Conservation (phyloP, 2,329 filamentous ascomycete genomes). For the Microcyclospora pomicola region DNA sequence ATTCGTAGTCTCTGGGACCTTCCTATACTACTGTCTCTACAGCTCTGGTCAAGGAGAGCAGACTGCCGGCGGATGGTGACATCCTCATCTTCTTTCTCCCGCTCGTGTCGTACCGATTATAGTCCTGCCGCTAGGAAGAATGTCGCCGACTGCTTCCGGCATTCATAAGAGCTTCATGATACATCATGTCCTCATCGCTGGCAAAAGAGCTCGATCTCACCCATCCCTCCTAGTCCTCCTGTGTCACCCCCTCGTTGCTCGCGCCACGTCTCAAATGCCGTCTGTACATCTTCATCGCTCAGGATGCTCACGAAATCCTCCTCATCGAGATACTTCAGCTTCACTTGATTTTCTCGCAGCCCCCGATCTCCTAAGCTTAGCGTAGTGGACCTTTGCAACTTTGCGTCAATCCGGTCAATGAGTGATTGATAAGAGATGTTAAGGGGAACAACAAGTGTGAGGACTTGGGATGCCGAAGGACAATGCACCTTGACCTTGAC, state of each 20-base stretch:
- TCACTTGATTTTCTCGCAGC: conserved; percentile 42
- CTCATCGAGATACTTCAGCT: conserved; percentile 83
- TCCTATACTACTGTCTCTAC: no score
- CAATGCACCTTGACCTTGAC: conserved; percentile 94
- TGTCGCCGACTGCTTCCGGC: no score
- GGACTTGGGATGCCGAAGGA: conserved; percentile 62
- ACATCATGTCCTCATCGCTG: conserved; percentile 28
- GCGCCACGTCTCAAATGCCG: conserved; percentile 88
- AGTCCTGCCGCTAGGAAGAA: no score
- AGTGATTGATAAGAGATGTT: conserved; percentile 91
- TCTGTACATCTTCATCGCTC: conserved; percentile 90
- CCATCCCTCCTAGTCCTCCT: conserved; percentile 40
- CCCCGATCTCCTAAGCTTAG: conserved; percentile 65
- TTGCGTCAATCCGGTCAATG: conserved; percentile 90
- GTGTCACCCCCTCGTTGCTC: conserved; percentile 45
- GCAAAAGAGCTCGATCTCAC: conserved; percentile 83
- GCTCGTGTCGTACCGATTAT: no score
- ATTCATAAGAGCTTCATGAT: no score
- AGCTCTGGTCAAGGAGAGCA: no score
- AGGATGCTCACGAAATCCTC: conserved; percentile 88
- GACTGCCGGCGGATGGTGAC: no score
- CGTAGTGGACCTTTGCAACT: conserved; percentile 73
- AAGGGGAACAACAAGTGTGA: conserved; percentile 89
- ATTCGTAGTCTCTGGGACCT: no score
- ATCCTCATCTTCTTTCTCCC: no score